phyloP scores from a whole-genome alignment of 345 rosid genomes.

The Citrus medica region DNA sequence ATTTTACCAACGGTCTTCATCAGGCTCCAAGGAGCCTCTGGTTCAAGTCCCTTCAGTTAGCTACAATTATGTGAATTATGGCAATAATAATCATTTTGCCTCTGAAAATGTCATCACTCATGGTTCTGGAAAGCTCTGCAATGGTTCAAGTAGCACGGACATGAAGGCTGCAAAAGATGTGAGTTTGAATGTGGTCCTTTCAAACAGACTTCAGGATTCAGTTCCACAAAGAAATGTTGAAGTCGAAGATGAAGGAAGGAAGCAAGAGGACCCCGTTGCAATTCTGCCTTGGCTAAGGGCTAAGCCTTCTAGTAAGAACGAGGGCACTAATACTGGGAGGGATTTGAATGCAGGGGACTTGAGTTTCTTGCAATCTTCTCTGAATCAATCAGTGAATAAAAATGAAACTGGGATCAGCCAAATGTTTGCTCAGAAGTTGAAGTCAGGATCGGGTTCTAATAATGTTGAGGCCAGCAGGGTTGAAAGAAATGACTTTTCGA shows the following conservation, averaged over 20 bases:
- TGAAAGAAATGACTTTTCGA: constrained; percentile 30
- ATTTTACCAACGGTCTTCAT: constrained; percentile 46
- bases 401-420: constrained; percentile 32
- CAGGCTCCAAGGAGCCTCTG: constrained; percentile 44
- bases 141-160: constrained; percentile 27
- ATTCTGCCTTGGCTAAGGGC: constrained; percentile 71
- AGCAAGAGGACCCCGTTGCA: constrained; percentile 32
- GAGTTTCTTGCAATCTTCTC: constrained; percentile 36
- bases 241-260: constrained; percentile 45
- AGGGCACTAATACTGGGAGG: constrained; percentile 27
- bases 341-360: constrained; percentile 38
- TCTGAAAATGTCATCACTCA: constrained; percentile 25
- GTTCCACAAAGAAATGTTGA: constrained; percentile 25
- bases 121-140: constrained; percentile 27
- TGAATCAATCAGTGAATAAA: constrained; percentile 28
- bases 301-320: constrained; percentile 36
- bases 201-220: constrained; percentile 38
- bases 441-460: constrained; percentile 38
- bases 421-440: constrained; percentile 31
- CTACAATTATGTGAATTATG: constrained; percentile 29
- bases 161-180: constrained; percentile 35
- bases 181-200: constrained; percentile 45
- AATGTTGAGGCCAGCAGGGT: constrained; percentile 29
- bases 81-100: constrained; percentile 25
- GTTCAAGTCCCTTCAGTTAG: constrained; percentile 22